Conservation (phyloP, 2,329 filamentous ascomycete genomes). For the Colletotrichum eremochloae region DNA sequence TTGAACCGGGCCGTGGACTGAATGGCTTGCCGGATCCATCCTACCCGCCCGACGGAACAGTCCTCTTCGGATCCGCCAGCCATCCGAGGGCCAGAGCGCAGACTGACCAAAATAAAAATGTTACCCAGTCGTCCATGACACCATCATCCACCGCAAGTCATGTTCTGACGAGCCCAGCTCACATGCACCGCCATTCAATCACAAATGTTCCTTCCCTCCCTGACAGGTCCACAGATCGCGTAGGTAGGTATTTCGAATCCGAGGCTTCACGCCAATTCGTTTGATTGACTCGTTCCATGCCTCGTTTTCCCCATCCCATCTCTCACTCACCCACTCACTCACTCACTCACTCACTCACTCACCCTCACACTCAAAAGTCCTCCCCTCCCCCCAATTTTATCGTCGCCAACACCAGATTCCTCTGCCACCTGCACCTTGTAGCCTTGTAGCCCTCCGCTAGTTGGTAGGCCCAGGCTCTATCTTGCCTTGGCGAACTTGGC, state of each 20-base stretch:
- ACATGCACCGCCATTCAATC: neutral
- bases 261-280: neutral
- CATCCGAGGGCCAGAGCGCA: constrained; percentile 1
- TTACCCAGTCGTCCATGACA: neutral
- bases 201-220: neutral
- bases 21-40: neutral
- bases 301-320: neutral
- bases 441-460: neutral
- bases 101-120: neutral
- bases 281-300: neutral
- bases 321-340: neutral
- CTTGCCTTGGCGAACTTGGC: neutral
- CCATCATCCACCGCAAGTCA: neutral
- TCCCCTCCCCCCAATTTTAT: neutral
- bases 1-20: neutral
- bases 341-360: neutral
- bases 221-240: neutral
- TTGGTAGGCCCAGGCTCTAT: neutral
- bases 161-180: neutral
- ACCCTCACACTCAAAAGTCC: neutral
- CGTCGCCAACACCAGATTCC: neutral
- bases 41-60: neutral
- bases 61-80: neutral
- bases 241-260: neutral
- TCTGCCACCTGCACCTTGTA: neutral